Base-by-base conservation (phyloP, 192 early-diverging fungal species). In the Phlyctochytrium bullatum region DNA sequence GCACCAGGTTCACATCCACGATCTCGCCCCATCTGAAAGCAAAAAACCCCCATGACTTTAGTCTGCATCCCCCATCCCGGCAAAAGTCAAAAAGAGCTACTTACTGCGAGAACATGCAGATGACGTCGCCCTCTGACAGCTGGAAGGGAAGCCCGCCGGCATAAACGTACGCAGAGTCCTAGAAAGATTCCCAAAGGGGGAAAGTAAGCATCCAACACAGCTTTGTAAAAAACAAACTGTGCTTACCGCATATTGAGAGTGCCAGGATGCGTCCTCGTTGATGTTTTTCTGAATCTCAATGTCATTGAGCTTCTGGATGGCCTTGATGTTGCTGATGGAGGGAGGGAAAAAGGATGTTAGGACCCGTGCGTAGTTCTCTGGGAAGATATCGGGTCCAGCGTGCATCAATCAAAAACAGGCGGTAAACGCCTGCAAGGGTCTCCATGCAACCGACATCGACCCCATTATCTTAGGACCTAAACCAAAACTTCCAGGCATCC, bases 81-180 rank as follows among this genome's bases (percentile, higher is more conserved):
- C 66, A 75, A n/a, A 75, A 2, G 36, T 61, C 2, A 10, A 32
- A 6, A 3, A 36, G 36, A 17, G 23, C 27, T 36, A 52, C 30
- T 31, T 0, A 92, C 84, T 98, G 96, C 29, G 96, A 96, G 67
- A 98, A 93, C 33, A 97, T 86, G 68, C 88, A 88, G 34, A 98
- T 89, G 52, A 96, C 67, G 73, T 98, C 96, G 53, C 95, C 95
- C 67, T 98, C 96, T 10, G 91, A 93, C 32, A 97, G 72, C 25
- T 95, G 86, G 71, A 76, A 95, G 0, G 86, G 81, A 0, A 98
- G 75, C 1, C 93, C 91, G 40, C 94, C 95, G 33, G 84, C 85
- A 79, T 90, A 98, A 24, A 97, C 81, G 66, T 93, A 96, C 0
- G 96, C 88, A 2, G 92, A 92, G 71, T 96, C 89, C 67, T 86